Conservation (phyloP, 192 early-diverging fungal genomes). For the Coemansia sp. region DNA sequence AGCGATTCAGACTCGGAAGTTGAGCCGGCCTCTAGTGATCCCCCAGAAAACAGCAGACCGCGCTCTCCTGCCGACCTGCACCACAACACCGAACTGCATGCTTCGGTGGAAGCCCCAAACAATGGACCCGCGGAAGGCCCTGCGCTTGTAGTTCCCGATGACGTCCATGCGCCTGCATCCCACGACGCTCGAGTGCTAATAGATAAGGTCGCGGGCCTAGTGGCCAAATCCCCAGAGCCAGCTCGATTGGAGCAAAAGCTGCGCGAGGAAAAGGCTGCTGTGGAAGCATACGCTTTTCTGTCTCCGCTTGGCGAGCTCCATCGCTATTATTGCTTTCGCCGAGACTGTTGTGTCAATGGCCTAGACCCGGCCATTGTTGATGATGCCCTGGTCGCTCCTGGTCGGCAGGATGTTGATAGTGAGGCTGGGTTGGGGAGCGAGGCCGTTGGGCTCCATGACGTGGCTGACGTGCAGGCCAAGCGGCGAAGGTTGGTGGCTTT, state of each 20-base stretch:
- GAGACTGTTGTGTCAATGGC: constrained; percentile 21
- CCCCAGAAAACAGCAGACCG: no score
- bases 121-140: neutral
- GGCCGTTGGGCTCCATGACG: neutral
- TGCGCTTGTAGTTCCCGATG: constrained; percentile 6
- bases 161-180: constrained; percentile 11
- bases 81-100: neutral
- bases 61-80: neutral
- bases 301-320: constrained; percentile 18
- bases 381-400: neutral
- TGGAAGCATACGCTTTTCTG: constrained; percentile 21
- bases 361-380: constrained; percentile 4
- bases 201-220: constrained; percentile 24
- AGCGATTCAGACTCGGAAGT: constrained; percentile 17
- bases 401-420: neutral
- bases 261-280: constrained; percentile 27
- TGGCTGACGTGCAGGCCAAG: constrained; percentile 19
- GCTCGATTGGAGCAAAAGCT: constrained; percentile 17
- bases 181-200: constrained; percentile 11
- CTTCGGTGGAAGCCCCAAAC: neutral
- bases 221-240: constrained; percentile 20
- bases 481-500: constrained; percentile 21
- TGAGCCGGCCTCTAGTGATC: neutral
- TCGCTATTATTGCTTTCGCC: constrained; percentile 29
- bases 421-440: neutral